Evolutionary conservation across 2,329 filamentous ascomycete species (phyloP).

Genomic region (Pyrenochaeta sp.): DNA sequence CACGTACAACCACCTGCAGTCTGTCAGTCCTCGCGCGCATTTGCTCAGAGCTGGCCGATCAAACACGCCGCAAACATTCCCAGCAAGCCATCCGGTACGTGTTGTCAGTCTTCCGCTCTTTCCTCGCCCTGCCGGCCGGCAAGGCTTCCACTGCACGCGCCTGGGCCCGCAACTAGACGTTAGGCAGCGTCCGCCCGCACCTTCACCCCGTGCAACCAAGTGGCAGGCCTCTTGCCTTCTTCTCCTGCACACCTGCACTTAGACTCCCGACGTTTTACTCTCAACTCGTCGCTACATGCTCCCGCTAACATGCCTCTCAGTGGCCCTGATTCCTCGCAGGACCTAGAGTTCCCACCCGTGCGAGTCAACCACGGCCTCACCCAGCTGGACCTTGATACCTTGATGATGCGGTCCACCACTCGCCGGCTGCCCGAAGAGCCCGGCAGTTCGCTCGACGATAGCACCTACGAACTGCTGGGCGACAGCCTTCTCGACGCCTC

Average conservation of each 20-base stretch:
- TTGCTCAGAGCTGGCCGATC: no score
- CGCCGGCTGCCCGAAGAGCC: slow-evolving; percentile 33
- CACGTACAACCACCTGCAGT: not conserved
- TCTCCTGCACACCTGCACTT: slow-evolving; percentile 11
- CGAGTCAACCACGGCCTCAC: slow-evolving; percentile 40
- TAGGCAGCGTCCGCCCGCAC: slow-evolving; percentile 32
- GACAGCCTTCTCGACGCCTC: slow-evolving; percentile 39
- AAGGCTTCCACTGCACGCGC: slow-evolving; percentile 27
- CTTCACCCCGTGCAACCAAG: slow-evolving; percentile 20
- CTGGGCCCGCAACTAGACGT: slow-evolving; percentile 24
- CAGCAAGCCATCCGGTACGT: slow-evolving; percentile 7
- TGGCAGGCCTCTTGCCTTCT: slow-evolving; percentile 9
- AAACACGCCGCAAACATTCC: no score
- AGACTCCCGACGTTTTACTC: slow-evolving; percentile 7
- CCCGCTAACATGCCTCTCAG: slow-evolving; percentile 41
- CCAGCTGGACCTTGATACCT: slow-evolving; percentile 40
- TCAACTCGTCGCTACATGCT: no score
- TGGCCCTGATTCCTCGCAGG: slow-evolving; percentile 33
- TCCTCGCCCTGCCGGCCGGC: slow-evolving; percentile 16
- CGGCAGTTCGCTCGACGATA: slow-evolving; percentile 43
- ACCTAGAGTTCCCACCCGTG: slow-evolving; percentile 42
- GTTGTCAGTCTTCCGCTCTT: slow-evolving; percentile 18
- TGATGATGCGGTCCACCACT: slow-evolving; percentile 45
- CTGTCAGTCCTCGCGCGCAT: no score
- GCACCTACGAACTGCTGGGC: slow-evolving; percentile 44